Percentiles rank a stretch among this genome's conserved stretches.
These are phyloP conservation scores for Leccinellum rugosiceps DNA, from an alignment of 768 basidiomycete species.

Conservation along the genomic window DNA sequence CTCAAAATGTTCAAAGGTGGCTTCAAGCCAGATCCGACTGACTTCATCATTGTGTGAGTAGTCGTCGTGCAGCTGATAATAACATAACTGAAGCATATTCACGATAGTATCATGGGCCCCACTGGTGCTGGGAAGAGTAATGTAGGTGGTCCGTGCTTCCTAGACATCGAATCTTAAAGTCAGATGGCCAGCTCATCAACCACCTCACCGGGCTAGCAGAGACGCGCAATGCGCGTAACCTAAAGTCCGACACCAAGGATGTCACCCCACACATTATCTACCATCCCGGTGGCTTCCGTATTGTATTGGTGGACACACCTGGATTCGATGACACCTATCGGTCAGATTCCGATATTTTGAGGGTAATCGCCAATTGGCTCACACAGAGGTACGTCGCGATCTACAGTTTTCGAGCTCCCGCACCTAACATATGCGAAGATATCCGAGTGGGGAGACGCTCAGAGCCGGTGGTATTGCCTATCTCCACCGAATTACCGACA, in stretches of 20 bases:
- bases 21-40: constrained; percentile 9
- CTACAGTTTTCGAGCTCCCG: not conserved
- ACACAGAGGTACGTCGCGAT: constrained; percentile 11
- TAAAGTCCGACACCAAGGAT: constrained; percentile 10
- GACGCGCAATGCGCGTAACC: not conserved
- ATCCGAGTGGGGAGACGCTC: not conserved
- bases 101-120: constrained; percentile 20
- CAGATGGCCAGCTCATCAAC: constrained; percentile 12
- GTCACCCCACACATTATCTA: constrained; percentile 4
- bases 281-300: not conserved
- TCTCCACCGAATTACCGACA: constrained; percentile 35
- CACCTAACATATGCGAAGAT: not conserved
- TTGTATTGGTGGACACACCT: constrained; percentile 22
- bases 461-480: constrained; percentile 33
- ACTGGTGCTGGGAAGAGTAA: constrained; percentile 26
- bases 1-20: not conserved
- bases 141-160: constrained; percentile 5
- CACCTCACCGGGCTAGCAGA: constrained; percentile 2
- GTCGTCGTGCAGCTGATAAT: not conserved
- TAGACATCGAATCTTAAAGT: not conserved
- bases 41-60: constrained; percentile 16
- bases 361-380: constrained; percentile 16
- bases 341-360: constrained; percentile 9
- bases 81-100: not conserved
- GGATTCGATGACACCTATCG: constrained; percentile 21